These are phyloP conservation scores for Darksidea phi DNA, from an alignment of 495 filamentous ascomycete genomes.

Conservation along the genomic window DNA sequence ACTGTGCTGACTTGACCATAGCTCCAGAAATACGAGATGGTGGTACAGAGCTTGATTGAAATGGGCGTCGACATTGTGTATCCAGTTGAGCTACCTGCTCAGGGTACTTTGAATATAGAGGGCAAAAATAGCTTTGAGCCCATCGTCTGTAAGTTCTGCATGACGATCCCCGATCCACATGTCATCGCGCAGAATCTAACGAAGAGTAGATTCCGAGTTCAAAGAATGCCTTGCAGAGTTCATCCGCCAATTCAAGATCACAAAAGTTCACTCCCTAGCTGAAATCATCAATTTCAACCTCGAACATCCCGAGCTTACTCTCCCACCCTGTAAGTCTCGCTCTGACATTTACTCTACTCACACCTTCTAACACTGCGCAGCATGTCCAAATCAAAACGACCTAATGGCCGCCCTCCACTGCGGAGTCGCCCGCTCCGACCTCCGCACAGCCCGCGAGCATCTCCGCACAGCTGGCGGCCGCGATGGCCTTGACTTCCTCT, in stretches of 20 bases:
- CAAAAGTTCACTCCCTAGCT: constrained; percentile 35
- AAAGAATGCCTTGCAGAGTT: constrained; percentile 30
- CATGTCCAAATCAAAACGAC: constrained; percentile 33
- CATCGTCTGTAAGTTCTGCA: constrained; percentile 36
- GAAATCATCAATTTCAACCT: constrained; percentile 38
- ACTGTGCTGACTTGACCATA: constrained; percentile 11
- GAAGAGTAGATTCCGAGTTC: constrained; percentile 27
- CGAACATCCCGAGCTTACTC: constrained; percentile 30
- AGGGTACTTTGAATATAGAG: constrained; percentile 26
- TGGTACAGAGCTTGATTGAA: constrained; percentile 29
- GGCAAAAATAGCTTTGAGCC: constrained; percentile 34
- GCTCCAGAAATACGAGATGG: constrained; percentile 35
- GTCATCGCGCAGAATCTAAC: background rate
- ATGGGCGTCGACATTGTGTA: constrained; percentile 34
- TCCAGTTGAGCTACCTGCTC: constrained; percentile 31
- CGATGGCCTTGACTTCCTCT: constrained; percentile 33
- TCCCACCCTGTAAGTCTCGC: constrained; percentile 23
- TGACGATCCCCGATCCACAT: background rate
- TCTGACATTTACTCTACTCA: background rate
- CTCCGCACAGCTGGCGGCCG: constrained; percentile 23
- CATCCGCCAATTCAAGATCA: constrained; percentile 32
- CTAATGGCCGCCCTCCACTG: constrained; percentile 32
- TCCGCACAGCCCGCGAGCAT: constrained; percentile 21
- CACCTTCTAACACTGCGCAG: constrained; percentile 5
- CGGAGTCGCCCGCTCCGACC: constrained; percentile 6